A percentile compares a stretch with the other conserved stretches of the same genome.
These are phyloP conservation scores for Brassica balearica DNA, from an alignment of 441 rosid genomes.

Conservation along the genomic window DNA sequence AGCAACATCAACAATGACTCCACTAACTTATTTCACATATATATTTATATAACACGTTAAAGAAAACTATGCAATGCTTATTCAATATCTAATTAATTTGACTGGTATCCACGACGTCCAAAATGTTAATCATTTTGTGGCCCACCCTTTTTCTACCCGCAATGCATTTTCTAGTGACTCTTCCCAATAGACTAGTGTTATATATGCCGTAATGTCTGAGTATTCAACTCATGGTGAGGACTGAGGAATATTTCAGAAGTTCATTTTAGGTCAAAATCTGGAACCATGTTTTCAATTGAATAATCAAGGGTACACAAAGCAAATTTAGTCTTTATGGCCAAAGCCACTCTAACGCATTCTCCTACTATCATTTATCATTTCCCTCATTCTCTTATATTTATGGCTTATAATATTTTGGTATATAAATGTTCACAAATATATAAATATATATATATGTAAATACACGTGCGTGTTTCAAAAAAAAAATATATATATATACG, in stretches of 20 bases:
- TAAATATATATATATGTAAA: too few relatives aligned
- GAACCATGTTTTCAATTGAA: background rate
- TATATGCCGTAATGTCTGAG: background rate
- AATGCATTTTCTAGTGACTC: background rate
- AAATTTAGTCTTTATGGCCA: background rate
- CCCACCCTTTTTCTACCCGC: background rate
- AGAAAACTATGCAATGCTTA: conserved; percentile 25
- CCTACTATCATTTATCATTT: background rate
- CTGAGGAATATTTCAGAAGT: background rate
- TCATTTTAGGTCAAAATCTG: background rate
- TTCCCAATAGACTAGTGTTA: background rate
- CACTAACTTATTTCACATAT: conserved; percentile 34
- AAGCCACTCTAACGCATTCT: background rate
- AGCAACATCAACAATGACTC: conserved; percentile 40
- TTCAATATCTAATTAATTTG: background rate
- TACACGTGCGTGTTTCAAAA: too few relatives aligned
- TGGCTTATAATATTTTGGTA: background rate
- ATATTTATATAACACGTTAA: conserved; percentile 18
- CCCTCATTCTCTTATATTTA: background rate
- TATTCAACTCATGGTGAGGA: background rate
- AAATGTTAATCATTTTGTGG: background rate
- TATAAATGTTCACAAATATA: too few relatives aligned
- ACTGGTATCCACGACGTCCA: background rate
- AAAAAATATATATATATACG: background rate
- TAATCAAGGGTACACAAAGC: background rate